Base-by-base conservation (phyloP, 202 grass and related monocot genomes). In the Brachypodium distachyon region DNA sequence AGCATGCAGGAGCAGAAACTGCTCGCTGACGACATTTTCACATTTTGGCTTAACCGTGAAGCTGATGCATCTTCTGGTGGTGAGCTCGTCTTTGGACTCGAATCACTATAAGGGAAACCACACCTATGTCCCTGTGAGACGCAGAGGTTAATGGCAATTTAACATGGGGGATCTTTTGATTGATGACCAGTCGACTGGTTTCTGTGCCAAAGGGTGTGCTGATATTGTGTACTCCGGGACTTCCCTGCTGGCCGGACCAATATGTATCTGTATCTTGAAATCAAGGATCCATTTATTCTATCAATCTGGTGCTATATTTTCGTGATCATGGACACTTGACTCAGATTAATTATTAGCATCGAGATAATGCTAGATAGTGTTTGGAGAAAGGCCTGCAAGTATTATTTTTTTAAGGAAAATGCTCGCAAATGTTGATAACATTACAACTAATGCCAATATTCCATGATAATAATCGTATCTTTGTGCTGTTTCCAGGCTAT, bases 181-280 rank as follows among this genome's bases (percentile, higher is more conserved):
- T 78, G 91, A 90, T 75, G 96, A 85, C 60, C 83, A 95, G n/a
- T 90, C 91, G 47, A 95, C 96, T 48, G 91, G 96, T 70, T 99
- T 92, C 65, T 99, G 96, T 27, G 74, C 87, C 50, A 70, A 79
- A 42, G 96, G 96, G 12, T 99, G 96, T 85, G 89, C 82, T 22
- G 96, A 91, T 43, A 99, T 91, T 61, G 96, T 89, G 1, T 91
- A 99, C 81, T 99, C 96, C 22, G 92, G 96, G 57, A 99, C 96
- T 81, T 99, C 96, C 54, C 70, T 99, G 67, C 70, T 99, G 32
- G 85, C 83, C 0, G 96, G 96, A 17, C 96, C 96, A 60, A 99
- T 99, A 91, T 73, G 88, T 34, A 47, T 60, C 7, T 12, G 46
- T 46, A 42, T 79, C 27, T 9, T 80, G 29, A 49, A 39, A 37